Evolutionary conservation across 208 protist species (phyloP).

Genomic region (Chromosphaera perkinsii): DNA sequence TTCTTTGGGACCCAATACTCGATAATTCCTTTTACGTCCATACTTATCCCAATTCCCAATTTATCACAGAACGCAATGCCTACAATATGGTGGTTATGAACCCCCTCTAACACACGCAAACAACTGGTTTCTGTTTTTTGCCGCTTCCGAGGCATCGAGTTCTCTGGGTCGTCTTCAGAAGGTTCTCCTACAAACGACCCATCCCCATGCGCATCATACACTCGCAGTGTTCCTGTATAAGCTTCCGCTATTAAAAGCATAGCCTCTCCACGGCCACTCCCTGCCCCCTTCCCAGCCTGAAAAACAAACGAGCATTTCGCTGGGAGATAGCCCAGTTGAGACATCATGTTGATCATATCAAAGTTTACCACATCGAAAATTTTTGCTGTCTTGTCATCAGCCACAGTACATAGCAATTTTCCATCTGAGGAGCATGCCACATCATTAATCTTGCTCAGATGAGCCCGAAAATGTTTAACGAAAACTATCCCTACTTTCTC

Average conservation of each 20-base stretch:
- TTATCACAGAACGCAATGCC: constrained; percentile 42
- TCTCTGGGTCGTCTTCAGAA: too few species aligned
- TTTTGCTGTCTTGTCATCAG: constrained; percentile 70
- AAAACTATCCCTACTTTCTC: constrained; percentile 67
- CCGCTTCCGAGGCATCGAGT: too few species aligned
- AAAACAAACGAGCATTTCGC: constrained; percentile 46
- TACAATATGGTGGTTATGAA: not conserved
- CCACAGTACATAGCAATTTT: constrained; percentile 40
- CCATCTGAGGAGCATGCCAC: constrained; percentile 58
- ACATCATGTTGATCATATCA: constrained; percentile 72
- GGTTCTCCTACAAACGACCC: not conserved
- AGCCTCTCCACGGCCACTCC: not conserved
- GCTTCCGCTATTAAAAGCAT: constrained; percentile 6
- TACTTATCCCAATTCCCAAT: constrained; percentile 41
- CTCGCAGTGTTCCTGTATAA: constrained; percentile 11
- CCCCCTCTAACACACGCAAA: not conserved
- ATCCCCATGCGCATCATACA: constrained; percentile 3
- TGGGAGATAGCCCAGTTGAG: constrained; percentile 50
- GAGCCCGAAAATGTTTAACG: constrained; percentile 73
- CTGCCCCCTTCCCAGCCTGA: constrained; percentile 1
- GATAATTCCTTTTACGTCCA: constrained; percentile 54
- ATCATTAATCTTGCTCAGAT: constrained; percentile 43
- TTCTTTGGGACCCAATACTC: constrained; percentile 63
- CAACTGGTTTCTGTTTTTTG: too few species aligned
- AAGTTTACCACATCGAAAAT: constrained; percentile 77